Conservation (phyloP, 2,329 filamentous ascomycete genomes). For the Penicillium sp. region DNA sequence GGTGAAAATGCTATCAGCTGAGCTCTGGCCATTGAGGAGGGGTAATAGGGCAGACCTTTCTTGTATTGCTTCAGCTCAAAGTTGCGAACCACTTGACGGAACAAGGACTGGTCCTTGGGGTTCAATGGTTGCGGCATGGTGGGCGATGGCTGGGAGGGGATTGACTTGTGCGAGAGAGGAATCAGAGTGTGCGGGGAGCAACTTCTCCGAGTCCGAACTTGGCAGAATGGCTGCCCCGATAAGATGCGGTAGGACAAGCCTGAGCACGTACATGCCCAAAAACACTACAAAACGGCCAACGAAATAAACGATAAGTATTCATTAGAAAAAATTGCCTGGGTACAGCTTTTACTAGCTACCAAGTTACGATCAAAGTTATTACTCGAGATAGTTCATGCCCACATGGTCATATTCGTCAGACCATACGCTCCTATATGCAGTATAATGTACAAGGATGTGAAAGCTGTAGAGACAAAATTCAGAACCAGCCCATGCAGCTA, state of each 20-base stretch:
- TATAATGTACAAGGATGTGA: conserved; percentile 8
- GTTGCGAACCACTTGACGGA: conserved; percentile 89
- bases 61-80: conserved; percentile 99
- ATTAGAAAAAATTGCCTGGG: neutral
- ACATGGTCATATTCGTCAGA: neutral
- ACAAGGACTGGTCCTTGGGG: conserved; percentile 90
- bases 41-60: conserved; percentile 55
- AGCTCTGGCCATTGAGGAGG: conserved; percentile 5
- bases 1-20: conserved; percentile 23
- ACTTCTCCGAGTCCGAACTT: conserved; percentile 29
- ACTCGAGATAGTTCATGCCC: neutral
- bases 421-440: conserved; percentile 9
- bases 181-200: conserved; percentile 39
- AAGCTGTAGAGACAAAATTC: neutral
- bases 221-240: conserved; percentile 24
- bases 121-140: conserved; percentile 50
- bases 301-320: neutral
- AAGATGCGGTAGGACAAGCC: conserved; percentile 13
- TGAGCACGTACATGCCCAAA: neutral
- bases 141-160: conserved; percentile 31
- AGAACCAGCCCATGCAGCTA: conserved; percentile 2
- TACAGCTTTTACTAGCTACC: neutral
- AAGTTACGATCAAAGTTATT: neutral
- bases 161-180: conserved; percentile 35
- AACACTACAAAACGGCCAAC: neutral